Evolutionary conservation across 805 yeast species (phyloP).

Genomic region (Candida caryicola): DNA sequence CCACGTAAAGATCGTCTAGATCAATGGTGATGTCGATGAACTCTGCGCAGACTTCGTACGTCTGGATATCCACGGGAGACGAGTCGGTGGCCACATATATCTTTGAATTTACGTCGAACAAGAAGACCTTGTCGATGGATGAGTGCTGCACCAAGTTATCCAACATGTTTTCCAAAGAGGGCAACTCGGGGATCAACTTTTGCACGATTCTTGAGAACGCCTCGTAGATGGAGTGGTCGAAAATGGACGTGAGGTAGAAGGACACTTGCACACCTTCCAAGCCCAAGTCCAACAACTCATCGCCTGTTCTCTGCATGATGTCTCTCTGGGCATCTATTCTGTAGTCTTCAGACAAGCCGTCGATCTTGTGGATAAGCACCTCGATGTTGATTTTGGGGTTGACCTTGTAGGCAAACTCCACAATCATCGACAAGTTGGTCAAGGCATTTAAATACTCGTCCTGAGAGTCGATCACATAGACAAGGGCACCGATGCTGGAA

Average conservation of each 20-base stretch:
- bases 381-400: slow-evolving; percentile 87
- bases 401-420: slow-evolving; percentile 79
- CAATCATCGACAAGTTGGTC: slow-evolving; percentile 82
- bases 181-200: slow-evolving; percentile 83
- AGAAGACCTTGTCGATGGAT: slow-evolving; percentile 86
- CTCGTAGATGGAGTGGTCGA: slow-evolving; percentile 93
- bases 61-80: slow-evolving; percentile 90
- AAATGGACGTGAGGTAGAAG: slow-evolving; percentile 88
- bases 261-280: slow-evolving; percentile 88
- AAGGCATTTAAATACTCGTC: slow-evolving; percentile 93
- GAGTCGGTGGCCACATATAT: slow-evolving; percentile 96
- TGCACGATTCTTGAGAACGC: slow-evolving; percentile 93
- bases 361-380: slow-evolving; percentile 92
- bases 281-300: slow-evolving; percentile 85
- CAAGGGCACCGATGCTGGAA: slow-evolving; percentile 81
- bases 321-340: slow-evolving; percentile 93
- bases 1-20: slow-evolving; percentile 64
- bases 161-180: slow-evolving; percentile 81
- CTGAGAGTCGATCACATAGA: slow-evolving; percentile 92
- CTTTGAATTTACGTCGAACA: slow-evolving; percentile 89
- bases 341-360: slow-evolving; percentile 91
- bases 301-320: slow-evolving; percentile 93
- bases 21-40: slow-evolving; percentile 94
- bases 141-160: slow-evolving; percentile 87
- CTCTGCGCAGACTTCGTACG: slow-evolving; percentile 95